phyloP scores from a whole-genome alignment of 169 alveolate genomes.

The Babesia gibsoni region DNA sequence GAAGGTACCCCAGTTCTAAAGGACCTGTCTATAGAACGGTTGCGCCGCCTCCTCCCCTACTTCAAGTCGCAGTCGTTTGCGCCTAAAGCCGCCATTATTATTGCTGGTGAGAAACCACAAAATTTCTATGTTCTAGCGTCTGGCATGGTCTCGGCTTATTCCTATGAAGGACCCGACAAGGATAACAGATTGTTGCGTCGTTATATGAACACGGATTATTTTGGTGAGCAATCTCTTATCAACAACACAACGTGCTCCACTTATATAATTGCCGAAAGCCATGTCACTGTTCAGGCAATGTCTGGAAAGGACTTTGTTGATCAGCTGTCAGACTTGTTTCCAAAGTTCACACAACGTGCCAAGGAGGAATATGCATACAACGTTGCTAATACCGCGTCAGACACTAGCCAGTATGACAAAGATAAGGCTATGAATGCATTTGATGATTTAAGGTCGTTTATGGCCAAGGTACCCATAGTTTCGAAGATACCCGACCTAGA shows the following conservation, averaged over 20 bases:
- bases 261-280: conserved; percentile 68
- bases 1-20: conserved; percentile 49
- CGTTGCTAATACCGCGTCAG: neutral
- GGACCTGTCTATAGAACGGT: conserved; percentile 43
- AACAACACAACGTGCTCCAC: conserved; percentile 54
- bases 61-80: conserved; percentile 49
- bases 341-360: conserved; percentile 32
- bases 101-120: conserved; percentile 74
- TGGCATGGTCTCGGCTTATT: conserved; percentile 72
- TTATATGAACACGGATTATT: conserved; percentile 63
- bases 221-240: conserved; percentile 71
- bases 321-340: conserved; percentile 39
- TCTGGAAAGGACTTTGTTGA: conserved; percentile 3
- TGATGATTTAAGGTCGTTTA: conserved; percentile 4
- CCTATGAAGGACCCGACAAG: conserved; percentile 61
- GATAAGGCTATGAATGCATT: neutral
- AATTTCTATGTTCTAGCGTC: conserved; percentile 70
- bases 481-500: conserved; percentile 9
- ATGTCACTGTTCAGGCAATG: conserved; percentile 68
- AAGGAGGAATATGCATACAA: neutral
- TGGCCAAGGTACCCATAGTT: conserved; percentile 19
- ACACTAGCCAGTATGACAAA: neutral
- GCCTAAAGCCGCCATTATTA: conserved; percentile 68
- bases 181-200: conserved; percentile 49
- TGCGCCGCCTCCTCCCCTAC: conserved; percentile 15